A percentile compares a stretch with the other conserved stretches of the same genome.
phyloP scores from a whole-genome alignment of 73 alveolate genomes.

The Stentor roeselii region DNA sequence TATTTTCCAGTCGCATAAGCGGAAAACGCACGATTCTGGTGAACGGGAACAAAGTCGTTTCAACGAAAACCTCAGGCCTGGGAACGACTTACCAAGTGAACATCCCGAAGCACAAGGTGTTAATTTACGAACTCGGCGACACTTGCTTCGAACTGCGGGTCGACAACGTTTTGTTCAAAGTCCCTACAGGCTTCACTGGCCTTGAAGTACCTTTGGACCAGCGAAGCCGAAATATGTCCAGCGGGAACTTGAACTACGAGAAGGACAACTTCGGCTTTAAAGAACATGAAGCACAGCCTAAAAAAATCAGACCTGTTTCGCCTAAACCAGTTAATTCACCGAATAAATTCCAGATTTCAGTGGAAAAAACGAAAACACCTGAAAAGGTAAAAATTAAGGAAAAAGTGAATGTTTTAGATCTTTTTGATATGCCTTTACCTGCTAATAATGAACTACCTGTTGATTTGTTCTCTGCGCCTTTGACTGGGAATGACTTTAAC shows the following conservation, averaged over 20 bases:
- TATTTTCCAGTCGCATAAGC: background rate
- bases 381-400: too few relatives aligned
- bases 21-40: constrained; percentile 16
- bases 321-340: background rate
- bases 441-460: background rate
- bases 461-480: background rate
- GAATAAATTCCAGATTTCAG: background rate
- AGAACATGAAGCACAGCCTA: background rate
- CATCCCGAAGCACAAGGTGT: background rate
- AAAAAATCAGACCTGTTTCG: background rate
- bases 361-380: background rate
- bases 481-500: background rate
- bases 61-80: background rate
- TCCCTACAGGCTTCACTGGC: background rate
- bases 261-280: too few relatives aligned
- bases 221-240: background rate
- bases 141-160: background rate
- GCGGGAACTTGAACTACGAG: background rate
- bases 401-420: background rate
- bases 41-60: background rate
- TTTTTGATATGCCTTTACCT: background rate
- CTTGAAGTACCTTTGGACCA: background rate
- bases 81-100: background rate
- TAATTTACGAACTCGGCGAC: background rate
- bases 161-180: background rate